A percentile compares a stretch with the other conserved stretches of the same genome.
These are phyloP conservation scores for Quercus dentata DNA, from an alignment of 306 rosid genomes.

Conservation along the genomic window DNA sequence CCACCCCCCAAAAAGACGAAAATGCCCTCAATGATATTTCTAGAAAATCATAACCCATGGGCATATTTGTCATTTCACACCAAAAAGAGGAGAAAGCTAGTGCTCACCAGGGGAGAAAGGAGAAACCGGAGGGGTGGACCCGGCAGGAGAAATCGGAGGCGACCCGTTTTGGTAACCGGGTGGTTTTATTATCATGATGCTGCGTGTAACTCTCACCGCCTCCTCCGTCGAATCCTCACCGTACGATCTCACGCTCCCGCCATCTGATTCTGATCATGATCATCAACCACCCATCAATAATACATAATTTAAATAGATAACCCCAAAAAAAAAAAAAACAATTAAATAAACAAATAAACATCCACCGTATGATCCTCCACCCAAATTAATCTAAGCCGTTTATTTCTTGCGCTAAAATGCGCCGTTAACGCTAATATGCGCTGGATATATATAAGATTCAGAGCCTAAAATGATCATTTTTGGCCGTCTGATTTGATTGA, in stretches of 20 bases:
- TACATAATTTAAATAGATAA: too few relatives aligned
- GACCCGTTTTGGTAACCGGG: constrained; percentile 67
- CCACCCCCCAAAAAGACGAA: constrained; percentile 21
- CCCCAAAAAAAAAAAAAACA: not conserved
- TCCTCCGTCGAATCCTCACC: constrained; percentile 45
- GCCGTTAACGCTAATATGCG: not conserved
- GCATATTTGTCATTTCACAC: not conserved
- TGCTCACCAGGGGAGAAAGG: constrained; percentile 67
- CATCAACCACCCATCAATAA: constrained; percentile 3
- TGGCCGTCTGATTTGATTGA: too few relatives aligned
- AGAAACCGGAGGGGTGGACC: constrained; percentile 72
- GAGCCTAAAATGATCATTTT: not conserved
- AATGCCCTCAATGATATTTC: not conserved
- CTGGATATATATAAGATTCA: not conserved
- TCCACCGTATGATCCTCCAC: not conserved
- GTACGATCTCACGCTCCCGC: constrained; percentile 47
- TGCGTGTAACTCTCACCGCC: constrained; percentile 55
- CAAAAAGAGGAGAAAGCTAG: too few relatives aligned
- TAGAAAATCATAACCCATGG: not conserved
- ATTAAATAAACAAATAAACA: not conserved
- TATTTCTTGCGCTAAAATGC: not conserved
- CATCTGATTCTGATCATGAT: constrained; percentile 52
- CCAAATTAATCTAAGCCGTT: too few relatives aligned
- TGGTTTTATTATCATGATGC: constrained; percentile 84
- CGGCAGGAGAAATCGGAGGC: constrained; percentile 76